Evolutionary conservation across 106 monocot genomes (phyloP), one percentile per base, ranked within the genome.

Genomic region (Phalaenopsis equestris): DNA sequence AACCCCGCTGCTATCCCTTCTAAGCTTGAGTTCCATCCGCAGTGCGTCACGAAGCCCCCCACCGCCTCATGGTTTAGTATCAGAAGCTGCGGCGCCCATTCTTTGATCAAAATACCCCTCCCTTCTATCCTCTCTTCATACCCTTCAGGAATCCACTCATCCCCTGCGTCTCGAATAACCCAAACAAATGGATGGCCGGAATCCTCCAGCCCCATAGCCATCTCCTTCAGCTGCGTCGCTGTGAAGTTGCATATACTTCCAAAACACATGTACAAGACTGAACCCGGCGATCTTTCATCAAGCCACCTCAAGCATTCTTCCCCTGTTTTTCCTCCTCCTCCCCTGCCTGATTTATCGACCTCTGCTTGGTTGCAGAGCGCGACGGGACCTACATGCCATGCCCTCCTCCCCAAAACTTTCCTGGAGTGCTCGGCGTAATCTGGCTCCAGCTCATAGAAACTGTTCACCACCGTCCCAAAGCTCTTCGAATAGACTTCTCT

Each of bases 11-110:
- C 4, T 2, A 43, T 55, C n/a, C 81, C 73, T n/a, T 81, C 81
- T 73, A 81, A 41, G 21, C 3, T 55, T 73, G 80, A 80, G 41
- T 80, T 80, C 73, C 81, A 83, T 0, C 81, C 81, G 75, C 81
- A 81, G 41, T 81, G 75, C 24, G 76, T 76, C 46, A 82, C 2
- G 64, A 55, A 79, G 6, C 79, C 79, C 10, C 64, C 79, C 7
- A 43, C 65, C 2, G 64, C 57, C 5, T 3, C 30, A 19, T 82
- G 76, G 75, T n/a, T 47, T 23, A 82, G 75, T n/a, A 81, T 75
- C 56, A 42, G 8, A 0, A 75, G 21, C 75, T 75, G 81, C 12
- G 75, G 81, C 38, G 81, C 81, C 81, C 81, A 81, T 49, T 75
- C 82, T 18, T 76, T 43, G 16, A 82, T 64, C 2, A 81, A 7